These are phyloP conservation scores for Curvularia sp. DNA, from an alignment of 2,329 filamentous ascomycete genomes.

Conservation along the genomic window DNA sequence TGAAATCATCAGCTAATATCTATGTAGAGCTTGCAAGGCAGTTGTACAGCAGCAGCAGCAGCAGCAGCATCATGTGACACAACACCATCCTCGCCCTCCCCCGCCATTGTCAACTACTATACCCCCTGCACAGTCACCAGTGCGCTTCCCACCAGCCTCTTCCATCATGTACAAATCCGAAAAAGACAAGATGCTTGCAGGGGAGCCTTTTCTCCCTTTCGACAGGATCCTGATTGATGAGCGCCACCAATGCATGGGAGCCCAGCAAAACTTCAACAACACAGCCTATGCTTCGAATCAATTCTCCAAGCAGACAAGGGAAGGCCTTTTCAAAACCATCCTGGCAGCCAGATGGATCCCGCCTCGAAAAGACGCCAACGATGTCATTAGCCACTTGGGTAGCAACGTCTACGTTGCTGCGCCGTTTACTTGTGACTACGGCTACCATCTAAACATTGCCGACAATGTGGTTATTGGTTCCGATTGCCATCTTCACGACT, in stretches of 20 bases:
- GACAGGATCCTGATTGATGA: constrained; percentile 80
- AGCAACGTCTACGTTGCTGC: constrained; percentile 80
- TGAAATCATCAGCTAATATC: constrained; percentile 3
- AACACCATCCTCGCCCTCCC: constrained; percentile 32
- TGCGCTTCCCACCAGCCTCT: constrained; percentile 32
- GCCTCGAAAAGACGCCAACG: constrained; percentile 23
- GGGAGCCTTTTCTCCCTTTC: constrained; percentile 80
- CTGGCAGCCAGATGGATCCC: constrained; percentile 64
- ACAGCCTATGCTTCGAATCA: constrained; percentile 75
- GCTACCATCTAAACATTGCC: constrained; percentile 90
- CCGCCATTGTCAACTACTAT: constrained; percentile 29
- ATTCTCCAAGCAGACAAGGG: constrained; percentile 69
- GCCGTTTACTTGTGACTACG: constrained; percentile 92
- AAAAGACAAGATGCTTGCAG: constrained; percentile 88
- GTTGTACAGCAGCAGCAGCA: constrained; percentile 34
- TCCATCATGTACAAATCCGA: constrained; percentile 64
- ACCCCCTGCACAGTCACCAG: constrained; percentile 34
- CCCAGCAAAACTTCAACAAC: constrained; percentile 87
- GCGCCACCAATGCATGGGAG: constrained; percentile 81
- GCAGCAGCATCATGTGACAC: constrained; percentile 29
- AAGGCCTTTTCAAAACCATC: constrained; percentile 74
- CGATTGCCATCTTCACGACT: constrained; percentile 85
- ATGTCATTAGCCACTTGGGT: constrained; percentile 67
- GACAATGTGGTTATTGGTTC: constrained; percentile 83
- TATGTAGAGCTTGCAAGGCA: constrained; percentile 50